Percentiles rank a stretch among this genome's conserved stretches.
Conservation (phyloP, 148 eudicot species). For the Selenicereus undatus region DNA sequence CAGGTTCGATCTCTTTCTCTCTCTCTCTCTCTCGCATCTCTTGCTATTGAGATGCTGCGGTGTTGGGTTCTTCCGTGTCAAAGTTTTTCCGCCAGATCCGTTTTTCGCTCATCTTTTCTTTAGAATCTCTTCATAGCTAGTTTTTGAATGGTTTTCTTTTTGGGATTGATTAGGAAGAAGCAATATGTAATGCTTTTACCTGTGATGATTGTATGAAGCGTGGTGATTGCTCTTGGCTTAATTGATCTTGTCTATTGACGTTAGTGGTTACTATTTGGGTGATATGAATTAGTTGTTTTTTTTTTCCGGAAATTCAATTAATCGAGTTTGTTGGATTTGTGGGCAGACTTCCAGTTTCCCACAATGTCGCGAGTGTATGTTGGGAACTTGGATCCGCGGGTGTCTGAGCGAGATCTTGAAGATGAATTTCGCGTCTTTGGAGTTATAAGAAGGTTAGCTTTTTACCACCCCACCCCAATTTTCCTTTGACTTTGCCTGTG, state of each 20-base stretch:
- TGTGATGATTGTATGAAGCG: no score
- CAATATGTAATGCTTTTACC: neutral
- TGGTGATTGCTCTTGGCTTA: neutral
- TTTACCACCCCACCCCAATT: neutral
- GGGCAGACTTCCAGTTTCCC: neutral
- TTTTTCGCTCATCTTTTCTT: neutral
- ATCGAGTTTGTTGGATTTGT: neutral
- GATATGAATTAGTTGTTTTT: neutral
- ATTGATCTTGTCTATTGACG: neutral
- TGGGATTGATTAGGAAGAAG: neutral
- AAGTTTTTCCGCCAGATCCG: neutral
- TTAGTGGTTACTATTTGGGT: neutral
- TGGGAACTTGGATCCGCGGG: slow-evolving; percentile 83
- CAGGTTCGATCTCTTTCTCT: slow-evolving; percentile 9
- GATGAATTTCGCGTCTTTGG: slow-evolving; percentile 84
- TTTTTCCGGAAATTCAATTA: neutral
- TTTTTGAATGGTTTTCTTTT: neutral
- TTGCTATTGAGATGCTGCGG: neutral
- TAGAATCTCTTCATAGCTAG: neutral
- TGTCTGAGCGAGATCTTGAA: slow-evolving; percentile 84
- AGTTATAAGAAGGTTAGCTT: slow-evolving; percentile 57
- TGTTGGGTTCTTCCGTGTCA: neutral
- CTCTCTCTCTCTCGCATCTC: neutral
- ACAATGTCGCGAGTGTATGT: slow-evolving; percentile 82
- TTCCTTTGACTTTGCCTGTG: no score